Evolutionary conservation across 495 filamentous ascomycete genomes (phyloP), one percentile per base, ranked within the genome.

Genomic region (Neurospora intermedia): DNA sequence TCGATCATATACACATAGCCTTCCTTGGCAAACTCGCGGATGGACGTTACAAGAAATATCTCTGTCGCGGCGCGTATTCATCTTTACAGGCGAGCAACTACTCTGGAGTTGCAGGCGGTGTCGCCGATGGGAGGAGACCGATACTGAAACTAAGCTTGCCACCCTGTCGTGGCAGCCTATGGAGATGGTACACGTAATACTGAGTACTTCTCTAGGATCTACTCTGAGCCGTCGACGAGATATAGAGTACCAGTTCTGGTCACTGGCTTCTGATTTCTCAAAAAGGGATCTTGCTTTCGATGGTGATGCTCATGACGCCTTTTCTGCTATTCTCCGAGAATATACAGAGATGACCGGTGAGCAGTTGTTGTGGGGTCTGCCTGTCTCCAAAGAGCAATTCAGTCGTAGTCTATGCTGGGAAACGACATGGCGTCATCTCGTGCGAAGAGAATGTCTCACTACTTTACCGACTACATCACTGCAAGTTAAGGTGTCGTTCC

Each of bases 11-110:
- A 39, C 62, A 69, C 0, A 8, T 72, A 1, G 54, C 72, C 69
- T 70, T 78, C 18, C 38, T 76, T 6, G 69, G 73, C 6, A 74
- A 59, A 11, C 43, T 0, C 54, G 77, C 2, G 77, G 76, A 0
- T 79, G 76, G 77, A 79, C 77, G 6, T 79, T 79, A 48, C 76
- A 79, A 31, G 77, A 79, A 75, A 73, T 59, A 75, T 76, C 35
- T 75, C 73, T 10, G 72, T 77, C 16, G 71, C 11, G 23, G 1
- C 54, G 54, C 10, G 13, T 62, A 2, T 62, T 62, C 54, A 16
- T 6, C 6, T 62, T 62, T 0, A 62, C 54, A 4, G 54, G 13
- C 2, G 54, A 62, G 23, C 23, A 62, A 31, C 13, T 31, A 31
- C 13, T 62, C 5, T 62, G 23, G 54, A 31, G 13, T 31, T 62